phyloP scores from a whole-genome alignment of 2,329 filamentous ascomycete genomes.

The Nemania serpens region DNA sequence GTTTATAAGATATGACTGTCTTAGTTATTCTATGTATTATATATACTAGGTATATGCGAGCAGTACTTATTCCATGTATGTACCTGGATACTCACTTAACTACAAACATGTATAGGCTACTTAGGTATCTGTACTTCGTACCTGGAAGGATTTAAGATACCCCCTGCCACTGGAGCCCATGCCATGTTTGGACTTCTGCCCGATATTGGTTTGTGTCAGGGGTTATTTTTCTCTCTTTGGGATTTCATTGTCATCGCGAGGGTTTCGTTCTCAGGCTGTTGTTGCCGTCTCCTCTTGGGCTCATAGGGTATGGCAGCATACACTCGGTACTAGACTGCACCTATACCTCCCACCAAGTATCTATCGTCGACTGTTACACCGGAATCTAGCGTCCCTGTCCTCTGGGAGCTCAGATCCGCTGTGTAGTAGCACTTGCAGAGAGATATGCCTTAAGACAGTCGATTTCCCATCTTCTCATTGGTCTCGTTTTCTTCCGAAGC shows the following conservation, averaged over 20 bases:
- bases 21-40: no score
- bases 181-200: neutral
- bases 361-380: neutral
- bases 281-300: no score
- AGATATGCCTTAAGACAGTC: neutral
- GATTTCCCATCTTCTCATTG: slow-evolving; percentile 24
- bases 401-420: neutral
- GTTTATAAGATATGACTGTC: no score
- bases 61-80: no score
- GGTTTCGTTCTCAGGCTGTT: no score
- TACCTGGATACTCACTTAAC: no score
- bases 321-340: no score
- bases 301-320: neutral
- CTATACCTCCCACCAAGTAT: no score
- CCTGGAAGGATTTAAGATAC: slow-evolving; percentile 17
- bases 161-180: slow-evolving; percentile 8
- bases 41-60: no score
- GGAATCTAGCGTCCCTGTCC: neutral
- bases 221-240: no score
- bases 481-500: slow-evolving; percentile 4
- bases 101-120: no score
- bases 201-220: neutral
- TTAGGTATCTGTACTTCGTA: neutral
- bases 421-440: neutral
- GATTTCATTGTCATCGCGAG: no score